phyloP scores from a whole-genome alignment of 225 moss, liverwort and hornwort species.

The Physcomitrellopsis africana region DNA sequence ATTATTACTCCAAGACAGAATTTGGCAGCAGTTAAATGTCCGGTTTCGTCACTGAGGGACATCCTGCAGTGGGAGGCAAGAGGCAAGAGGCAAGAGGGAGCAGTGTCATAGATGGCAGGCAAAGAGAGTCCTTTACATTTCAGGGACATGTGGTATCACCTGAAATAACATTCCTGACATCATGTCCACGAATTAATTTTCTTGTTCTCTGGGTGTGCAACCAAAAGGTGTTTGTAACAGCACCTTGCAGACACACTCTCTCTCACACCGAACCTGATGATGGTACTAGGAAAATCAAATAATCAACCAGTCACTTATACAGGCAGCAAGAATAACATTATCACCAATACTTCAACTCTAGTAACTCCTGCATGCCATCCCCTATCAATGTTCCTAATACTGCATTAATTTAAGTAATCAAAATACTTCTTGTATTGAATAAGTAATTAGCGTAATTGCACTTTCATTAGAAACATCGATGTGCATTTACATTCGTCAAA shows the following conservation, averaged over 20 bases:
- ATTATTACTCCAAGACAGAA: too few species aligned
- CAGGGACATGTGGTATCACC: neutral
- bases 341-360: too few species aligned
- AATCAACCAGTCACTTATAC: neutral
- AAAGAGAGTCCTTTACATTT: neutral
- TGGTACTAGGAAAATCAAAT: conserved; percentile 20
- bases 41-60: neutral
- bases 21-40: neutral
- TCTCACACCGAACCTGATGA: neutral
- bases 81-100: neutral
- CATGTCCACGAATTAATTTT: neutral
- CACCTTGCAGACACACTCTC: conserved; percentile 3
- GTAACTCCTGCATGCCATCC: too few species aligned
- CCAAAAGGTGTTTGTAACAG: neutral
- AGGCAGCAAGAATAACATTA: too few species aligned
- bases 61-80: neutral
- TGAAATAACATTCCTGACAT: neutral
- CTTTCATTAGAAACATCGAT: too few species aligned
- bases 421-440: too few species aligned
- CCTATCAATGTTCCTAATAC: too few species aligned
- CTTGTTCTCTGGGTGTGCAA: neutral
- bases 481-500: neutral
- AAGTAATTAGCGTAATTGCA: too few species aligned
- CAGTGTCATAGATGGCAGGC: neutral
- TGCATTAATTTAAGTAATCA: too few species aligned